Percentiles rank a stretch among this genome's conserved stretches.
These are phyloP conservation scores for Penicillium sp. DNA, from an alignment of 2,329 filamentous ascomycete genomes.

Conservation along the genomic window DNA sequence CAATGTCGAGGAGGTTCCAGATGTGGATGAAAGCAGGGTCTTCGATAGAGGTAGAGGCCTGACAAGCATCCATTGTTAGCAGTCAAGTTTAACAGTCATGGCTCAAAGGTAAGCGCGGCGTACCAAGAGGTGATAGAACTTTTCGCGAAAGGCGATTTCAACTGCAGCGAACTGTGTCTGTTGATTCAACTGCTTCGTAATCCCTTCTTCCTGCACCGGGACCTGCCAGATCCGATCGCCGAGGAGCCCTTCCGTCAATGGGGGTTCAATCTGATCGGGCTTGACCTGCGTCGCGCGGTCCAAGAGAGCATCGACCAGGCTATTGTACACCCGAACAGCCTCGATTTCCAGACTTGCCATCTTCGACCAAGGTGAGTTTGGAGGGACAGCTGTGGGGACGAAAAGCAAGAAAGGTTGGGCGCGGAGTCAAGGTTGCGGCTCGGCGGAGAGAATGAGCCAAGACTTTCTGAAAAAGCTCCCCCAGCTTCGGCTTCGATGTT, in stretches of 20 bases:
- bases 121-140: conserved; percentile 76
- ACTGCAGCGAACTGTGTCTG: conserved; percentile 62
- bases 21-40: conserved; percentile 73
- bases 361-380: conserved; percentile 9
- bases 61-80: not conserved
- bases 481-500: conserved; percentile 25
- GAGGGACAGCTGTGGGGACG: conserved; percentile 7
- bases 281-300: conserved; percentile 57
- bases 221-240: conserved; percentile 42
- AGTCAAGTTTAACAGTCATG: not conserved
- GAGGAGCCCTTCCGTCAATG: conserved; percentile 63
- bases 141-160: conserved; percentile 75
- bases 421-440: conserved; percentile 25
- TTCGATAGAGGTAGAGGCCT: conserved; percentile 72
- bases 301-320: conserved; percentile 56
- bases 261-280: conserved; percentile 63
- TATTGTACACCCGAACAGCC: conserved; percentile 45
- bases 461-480: conserved; percentile 30
- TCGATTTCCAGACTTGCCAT: conserved; percentile 35
- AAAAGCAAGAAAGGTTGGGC: not conserved
- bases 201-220: conserved; percentile 18
- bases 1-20: conserved; percentile 90
- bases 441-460: conserved; percentile 28
- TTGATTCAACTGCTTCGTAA: conserved; percentile 43
- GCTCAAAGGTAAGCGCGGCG: conserved; percentile 32